Evolutionary conservation across 345 rosid genomes (phyloP), one percentile per base, ranked within the genome.

Genomic region (Raphanus raphanistrum): DNA sequence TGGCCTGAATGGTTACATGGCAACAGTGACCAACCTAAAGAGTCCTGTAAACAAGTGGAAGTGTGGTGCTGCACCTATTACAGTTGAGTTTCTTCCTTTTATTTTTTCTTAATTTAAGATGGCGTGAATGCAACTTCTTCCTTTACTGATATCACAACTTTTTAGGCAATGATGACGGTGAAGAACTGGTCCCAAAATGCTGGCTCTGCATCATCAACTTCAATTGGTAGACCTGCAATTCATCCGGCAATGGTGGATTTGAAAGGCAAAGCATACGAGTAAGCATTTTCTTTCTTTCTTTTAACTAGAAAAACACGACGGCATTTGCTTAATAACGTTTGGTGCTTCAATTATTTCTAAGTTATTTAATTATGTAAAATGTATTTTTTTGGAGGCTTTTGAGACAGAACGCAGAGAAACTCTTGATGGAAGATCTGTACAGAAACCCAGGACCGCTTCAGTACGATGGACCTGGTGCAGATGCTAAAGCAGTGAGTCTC

Each of bases 371-470:
- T 13, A 41, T 41, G 16, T 54, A 8, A 9, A 32, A 12, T 67
- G 71, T n/a, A n/a, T 10, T n/a, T 16, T 55, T n/a, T 16, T 15
- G 82, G 82, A 95, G 99, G 82, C 83, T 96, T 50, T 84, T 93
- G 84, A 88, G 91, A 73, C 91, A 84, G 59, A 91, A 89, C 67
- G 89, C 97, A 36, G 55, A 81, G 12, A 91, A 78, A 63, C 93
- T 96, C 86, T 87, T 90, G 86, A 68, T 87, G 88, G 98, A 95
- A 32, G 99, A 92, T 66, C 70, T 90, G 33, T 95, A 95, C 86
- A 92, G 99, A 85, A 95, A 95, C 83, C 98, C 99, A 16, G 98
- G 97, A 67, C 98, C 98, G 2, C 88, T 95, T 78, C 99, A 95
- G 74, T 95, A 84, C 68, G 97, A 93, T 67, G 99, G 98, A 71